Percentiles rank a stretch among this genome's conserved stretches.
phyloP scores from a whole-genome alignment of 2,329 filamentous ascomycete species.

The Colletotrichum eleusines region DNA sequence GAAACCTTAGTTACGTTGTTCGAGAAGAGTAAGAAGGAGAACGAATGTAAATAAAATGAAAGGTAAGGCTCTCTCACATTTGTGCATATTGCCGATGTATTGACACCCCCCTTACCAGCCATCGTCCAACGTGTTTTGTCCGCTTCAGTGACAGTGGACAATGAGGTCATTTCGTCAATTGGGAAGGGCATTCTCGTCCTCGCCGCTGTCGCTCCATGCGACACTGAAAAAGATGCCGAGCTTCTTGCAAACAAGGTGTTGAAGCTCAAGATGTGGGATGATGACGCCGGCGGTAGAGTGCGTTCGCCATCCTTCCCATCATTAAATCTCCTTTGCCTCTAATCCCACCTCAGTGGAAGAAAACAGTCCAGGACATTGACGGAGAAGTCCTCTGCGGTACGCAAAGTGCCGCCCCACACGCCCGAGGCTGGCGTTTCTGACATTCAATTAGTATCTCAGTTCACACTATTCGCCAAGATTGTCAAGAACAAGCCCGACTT shows the following conservation, averaged over 20 bases:
- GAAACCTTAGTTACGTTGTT: neutral
- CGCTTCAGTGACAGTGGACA: slow-evolving; percentile 94
- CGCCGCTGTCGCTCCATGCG: slow-evolving; percentile 89
- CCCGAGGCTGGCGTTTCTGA: slow-evolving; percentile 3
- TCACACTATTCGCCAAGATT: slow-evolving; percentile 91
- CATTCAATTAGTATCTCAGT: slow-evolving; percentile 84
- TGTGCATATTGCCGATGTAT: slow-evolving; percentile 33
- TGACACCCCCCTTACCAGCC: slow-evolving; percentile 64
- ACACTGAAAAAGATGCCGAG: slow-evolving; percentile 90
- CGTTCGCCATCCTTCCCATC: slow-evolving; percentile 40
- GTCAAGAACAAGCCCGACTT: slow-evolving; percentile 98
- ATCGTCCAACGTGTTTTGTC: slow-evolving; percentile 95
- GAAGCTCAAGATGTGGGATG: slow-evolving; percentile 93
- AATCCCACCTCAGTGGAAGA: slow-evolving; percentile 79
- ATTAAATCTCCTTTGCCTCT: slow-evolving; percentile 14
- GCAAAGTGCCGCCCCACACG: slow-evolving; percentile 44
- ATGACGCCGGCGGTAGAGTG: slow-evolving; percentile 77
- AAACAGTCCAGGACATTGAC: slow-evolving; percentile 85
- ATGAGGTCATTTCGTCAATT: slow-evolving; percentile 89
- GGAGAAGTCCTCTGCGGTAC: slow-evolving; percentile 95
- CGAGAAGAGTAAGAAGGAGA: neutral
- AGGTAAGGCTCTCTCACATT: slow-evolving; percentile 47
- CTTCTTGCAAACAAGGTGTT: slow-evolving; percentile 86
- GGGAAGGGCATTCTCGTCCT: slow-evolving; percentile 91
- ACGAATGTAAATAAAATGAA: slow-evolving; percentile 48